Evolutionary conservation across 805 yeast genomes (phyloP), one percentile per base, ranked within the genome.

Genomic region (Lipomyces anomalus): DNA sequence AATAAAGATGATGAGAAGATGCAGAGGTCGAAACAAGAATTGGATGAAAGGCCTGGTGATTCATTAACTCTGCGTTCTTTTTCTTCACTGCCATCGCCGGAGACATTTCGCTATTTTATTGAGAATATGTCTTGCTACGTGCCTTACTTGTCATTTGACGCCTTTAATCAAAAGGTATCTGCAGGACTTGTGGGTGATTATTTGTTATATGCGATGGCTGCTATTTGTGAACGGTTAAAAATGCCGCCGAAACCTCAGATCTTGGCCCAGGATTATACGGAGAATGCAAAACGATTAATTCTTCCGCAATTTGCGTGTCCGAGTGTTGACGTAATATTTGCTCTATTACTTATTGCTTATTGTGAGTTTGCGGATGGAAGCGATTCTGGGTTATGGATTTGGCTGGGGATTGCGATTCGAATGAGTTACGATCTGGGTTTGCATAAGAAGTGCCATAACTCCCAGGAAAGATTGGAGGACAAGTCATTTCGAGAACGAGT

Each of bases 331-430:
- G 56, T 57, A 9, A 61, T 57, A 5, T 58, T 46, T 44, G 50
- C 60, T 2, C 44, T 59, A 20, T 44, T 59, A n/a, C 42, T 59
- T 3, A 53, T 59, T 37, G 62, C 62, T 3, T 59, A 59, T 42
- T 47, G 49, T 23, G 62, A 59, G 37, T 59, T 59, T 50, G 60
- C 53, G 3, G 53, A 53, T 18, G 62, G 58, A 22, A 40, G 60
- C 11, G 62, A 59, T 40, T 57, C 61, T 11, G 62, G 62, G 0
- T 45, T 59, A 21, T 59, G 62, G 62, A 46, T 55, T 22, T 59
- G 62, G 62, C 47, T 57, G 4, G 62, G 62, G 2, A 55, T 59
- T 47, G 62, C 62, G 1, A 58, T 59, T 18, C 52, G 62, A 13
- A 59, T 59, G 62, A 49, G 62, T 39, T 50, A 43, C 46, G 62